Conservation (phyloP, 169 alveolate genomes). For the Plasmodium coatneyi region DNA sequence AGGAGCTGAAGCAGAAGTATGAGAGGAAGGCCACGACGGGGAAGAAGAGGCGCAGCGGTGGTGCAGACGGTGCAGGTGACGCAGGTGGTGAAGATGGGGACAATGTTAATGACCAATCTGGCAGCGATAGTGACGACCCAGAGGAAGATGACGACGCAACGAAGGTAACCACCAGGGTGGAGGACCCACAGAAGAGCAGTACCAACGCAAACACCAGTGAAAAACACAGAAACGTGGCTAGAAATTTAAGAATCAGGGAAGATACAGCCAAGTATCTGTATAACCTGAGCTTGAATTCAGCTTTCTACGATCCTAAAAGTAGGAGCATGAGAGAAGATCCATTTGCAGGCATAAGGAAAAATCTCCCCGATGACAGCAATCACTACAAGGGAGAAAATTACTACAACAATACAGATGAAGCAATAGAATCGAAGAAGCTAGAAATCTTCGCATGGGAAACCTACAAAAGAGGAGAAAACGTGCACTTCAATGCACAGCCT, state of each 20-base stretch:
- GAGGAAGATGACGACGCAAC: constrained; percentile 59
- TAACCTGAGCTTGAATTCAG: constrained; percentile 95
- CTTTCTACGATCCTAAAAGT: constrained; percentile 96
- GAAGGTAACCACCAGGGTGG: constrained; percentile 75
- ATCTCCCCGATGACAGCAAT: constrained; percentile 77
- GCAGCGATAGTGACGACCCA: not conserved
- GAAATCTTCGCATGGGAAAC: constrained; percentile 93
- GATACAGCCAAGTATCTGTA: constrained; percentile 97
- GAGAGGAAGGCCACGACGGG: constrained; percentile 27
- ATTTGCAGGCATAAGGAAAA: constrained; percentile 73
- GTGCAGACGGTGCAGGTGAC: not conserved
- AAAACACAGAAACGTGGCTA: constrained; percentile 87
- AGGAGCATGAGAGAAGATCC: constrained; percentile 96
- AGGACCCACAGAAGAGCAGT: constrained; percentile 33
- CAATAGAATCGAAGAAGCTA: constrained; percentile 82
- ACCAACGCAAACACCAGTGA: constrained; percentile 75
- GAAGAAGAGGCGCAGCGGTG: not conserved
- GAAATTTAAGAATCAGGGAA: constrained; percentile 96
- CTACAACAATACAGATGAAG: constrained; percentile 86
- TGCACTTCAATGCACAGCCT: constrained; percentile 89
- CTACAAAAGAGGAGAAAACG: constrained; percentile 87
- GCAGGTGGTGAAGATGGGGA: too few species aligned
- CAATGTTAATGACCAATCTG: not conserved
- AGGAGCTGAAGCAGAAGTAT: constrained; percentile 77
- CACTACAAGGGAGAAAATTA: constrained; percentile 92